Percentiles rank a stretch among this genome's conserved stretches.
phyloP scores from a whole-genome alignment of 176 grass and related monocot species.

The Lolium multiflorum region DNA sequence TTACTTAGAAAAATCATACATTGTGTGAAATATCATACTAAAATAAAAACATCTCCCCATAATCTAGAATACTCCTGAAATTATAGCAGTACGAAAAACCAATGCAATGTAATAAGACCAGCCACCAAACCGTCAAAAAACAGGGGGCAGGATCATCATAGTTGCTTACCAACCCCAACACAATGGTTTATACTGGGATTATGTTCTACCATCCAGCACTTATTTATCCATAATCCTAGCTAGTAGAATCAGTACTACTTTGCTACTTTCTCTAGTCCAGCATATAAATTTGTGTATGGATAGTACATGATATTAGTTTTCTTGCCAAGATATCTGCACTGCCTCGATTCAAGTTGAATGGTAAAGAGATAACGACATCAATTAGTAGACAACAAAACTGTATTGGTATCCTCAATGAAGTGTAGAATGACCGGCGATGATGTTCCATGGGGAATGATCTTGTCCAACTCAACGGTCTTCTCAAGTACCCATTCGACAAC shows the following conservation, averaged over 20 bases:
- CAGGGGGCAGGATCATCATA: too few relatives aligned
- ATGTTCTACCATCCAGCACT: background rate
- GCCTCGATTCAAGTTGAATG: background rate
- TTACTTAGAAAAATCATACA: too few relatives aligned
- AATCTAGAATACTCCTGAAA: too few relatives aligned
- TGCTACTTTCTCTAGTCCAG: background rate
- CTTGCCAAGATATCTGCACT: background rate
- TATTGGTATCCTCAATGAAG: slow-evolving; percentile 1
- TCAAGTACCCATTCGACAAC: background rate
- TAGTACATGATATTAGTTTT: background rate
- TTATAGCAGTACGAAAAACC: too few relatives aligned
- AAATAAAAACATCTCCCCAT: too few relatives aligned
- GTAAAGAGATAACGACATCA: background rate
- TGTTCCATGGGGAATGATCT: background rate
- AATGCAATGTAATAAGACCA: too few relatives aligned
- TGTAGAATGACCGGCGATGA: background rate
- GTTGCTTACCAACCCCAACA: too few relatives aligned
- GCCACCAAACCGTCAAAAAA: too few relatives aligned
- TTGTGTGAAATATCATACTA: too few relatives aligned
- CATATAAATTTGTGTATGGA: background rate
- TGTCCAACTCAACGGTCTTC: background rate
- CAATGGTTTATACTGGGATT: too few relatives aligned
- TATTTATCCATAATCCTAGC: background rate
- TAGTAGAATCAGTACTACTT: background rate
- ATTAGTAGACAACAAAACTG: background rate